phyloP scores from a whole-genome alignment of 2,329 filamentous ascomycete genomes.

The Alternaria hordeiaustralica region DNA sequence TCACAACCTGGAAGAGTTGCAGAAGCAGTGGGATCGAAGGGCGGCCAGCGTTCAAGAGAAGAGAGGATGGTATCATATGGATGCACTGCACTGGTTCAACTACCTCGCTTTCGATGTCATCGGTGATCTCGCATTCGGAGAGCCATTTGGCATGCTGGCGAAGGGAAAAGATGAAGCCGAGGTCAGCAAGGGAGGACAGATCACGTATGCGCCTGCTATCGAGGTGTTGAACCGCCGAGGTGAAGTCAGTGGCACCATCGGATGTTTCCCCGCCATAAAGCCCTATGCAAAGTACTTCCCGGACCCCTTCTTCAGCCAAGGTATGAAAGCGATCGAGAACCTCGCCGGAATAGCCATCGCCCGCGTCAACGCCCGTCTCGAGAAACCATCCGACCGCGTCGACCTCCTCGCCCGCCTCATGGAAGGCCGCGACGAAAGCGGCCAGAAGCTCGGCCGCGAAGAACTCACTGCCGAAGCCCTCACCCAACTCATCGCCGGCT shows the following conservation, averaged over 20 bases:
- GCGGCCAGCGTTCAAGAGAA: slow-evolving; percentile 54
- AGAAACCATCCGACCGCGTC: slow-evolving; percentile 66
- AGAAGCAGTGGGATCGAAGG: slow-evolving; percentile 74
- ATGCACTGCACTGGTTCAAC: slow-evolving; percentile 83
- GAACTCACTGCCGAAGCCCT: slow-evolving; percentile 89
- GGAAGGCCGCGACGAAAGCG: slow-evolving; percentile 83
- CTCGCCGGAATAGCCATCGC: slow-evolving; percentile 89
- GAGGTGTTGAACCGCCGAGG: slow-evolving; percentile 88
- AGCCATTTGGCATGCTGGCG: slow-evolving; percentile 82
- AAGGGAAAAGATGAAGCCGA: slow-evolving; percentile 79
- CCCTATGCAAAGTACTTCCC: slow-evolving; percentile 82
- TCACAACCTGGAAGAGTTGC: slow-evolving; percentile 75
- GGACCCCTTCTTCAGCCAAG: slow-evolving; percentile 79
- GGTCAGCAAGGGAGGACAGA: slow-evolving; percentile 67
- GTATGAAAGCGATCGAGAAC: slow-evolving; percentile 75
- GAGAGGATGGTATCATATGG: slow-evolving; percentile 67
- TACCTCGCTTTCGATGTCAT: slow-evolving; percentile 63
- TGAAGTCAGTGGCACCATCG: slow-evolving; percentile 82
- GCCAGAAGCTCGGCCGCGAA: slow-evolving; percentile 74
- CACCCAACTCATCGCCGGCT: slow-evolving; percentile 84
- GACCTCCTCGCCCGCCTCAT: slow-evolving; percentile 84
- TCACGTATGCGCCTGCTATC: slow-evolving; percentile 77
- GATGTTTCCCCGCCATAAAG: slow-evolving; percentile 75
- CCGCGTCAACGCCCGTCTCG: slow-evolving; percentile 75
- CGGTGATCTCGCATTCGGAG: slow-evolving; percentile 72